These are phyloP conservation scores for Odontarrhena argentea DNA, from an alignment of 345 rosid genomes.

Conservation along the genomic window DNA sequence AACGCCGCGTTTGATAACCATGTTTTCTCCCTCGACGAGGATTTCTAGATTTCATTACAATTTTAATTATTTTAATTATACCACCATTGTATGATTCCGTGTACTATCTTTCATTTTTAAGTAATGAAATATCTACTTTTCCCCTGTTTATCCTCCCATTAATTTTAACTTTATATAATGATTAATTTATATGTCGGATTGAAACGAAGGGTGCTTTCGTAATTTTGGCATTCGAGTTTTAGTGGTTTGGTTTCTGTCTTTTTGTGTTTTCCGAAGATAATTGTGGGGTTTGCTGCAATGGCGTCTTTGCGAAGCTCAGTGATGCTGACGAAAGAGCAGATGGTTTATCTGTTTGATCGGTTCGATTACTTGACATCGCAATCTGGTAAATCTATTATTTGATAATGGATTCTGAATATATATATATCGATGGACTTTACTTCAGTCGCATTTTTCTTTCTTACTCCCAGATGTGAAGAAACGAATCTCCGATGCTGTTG, in stretches of 20 bases:
- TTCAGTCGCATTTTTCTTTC: not conserved
- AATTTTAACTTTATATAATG: too few relatives aligned
- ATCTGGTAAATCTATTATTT: conserved; percentile 50
- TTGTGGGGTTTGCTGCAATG: conserved; percentile 3
- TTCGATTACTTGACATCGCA: conserved; percentile 62
- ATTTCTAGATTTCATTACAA: conserved; percentile 48
- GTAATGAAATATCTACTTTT: conserved; percentile 13
- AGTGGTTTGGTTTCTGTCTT: not conserved
- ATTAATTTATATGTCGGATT: not conserved
- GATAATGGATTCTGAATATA: not conserved
- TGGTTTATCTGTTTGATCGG: conserved; percentile 69
- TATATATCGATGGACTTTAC: not conserved
- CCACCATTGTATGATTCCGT: conserved; percentile 32
- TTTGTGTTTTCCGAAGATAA: not conserved
- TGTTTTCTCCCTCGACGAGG: conserved; percentile 75
- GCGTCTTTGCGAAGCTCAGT: conserved; percentile 48
- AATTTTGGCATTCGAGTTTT: conserved; percentile 21
- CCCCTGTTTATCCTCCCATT: not conserved
- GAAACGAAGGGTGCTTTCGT: conserved; percentile 1
- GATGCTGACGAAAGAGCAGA: conserved; percentile 67
- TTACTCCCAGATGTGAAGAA: conserved; percentile 63
- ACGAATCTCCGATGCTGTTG: conserved; percentile 75
- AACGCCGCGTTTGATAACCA: conserved; percentile 48
- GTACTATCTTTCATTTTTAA: not conserved
- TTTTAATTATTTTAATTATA: not conserved